These are phyloP conservation scores for Globisporangium cederbergense DNA, from an alignment of 352 stramenopile species.

Conservation along the genomic window DNA sequence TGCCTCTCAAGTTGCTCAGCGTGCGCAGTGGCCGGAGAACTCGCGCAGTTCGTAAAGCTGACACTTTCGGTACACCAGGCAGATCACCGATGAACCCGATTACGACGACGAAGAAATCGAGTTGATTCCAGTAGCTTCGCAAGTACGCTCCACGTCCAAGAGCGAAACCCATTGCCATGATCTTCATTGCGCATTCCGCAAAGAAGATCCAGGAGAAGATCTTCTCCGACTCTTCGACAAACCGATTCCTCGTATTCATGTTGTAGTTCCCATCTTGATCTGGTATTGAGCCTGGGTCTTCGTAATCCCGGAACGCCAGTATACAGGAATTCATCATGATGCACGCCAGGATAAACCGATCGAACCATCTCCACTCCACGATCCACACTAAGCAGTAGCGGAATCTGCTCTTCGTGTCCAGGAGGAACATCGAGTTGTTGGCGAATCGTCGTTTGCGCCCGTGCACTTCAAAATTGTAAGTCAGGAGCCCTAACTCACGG, in stretches of 20 bases:
- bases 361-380: constrained; percentile 68
- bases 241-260: constrained; percentile 27
- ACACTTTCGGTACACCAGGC: constrained; percentile 36
- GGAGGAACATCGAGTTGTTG: constrained; percentile 34
- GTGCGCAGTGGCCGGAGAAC: constrained; percentile 64
- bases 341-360: constrained; percentile 66
- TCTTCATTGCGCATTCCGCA: constrained; percentile 73
- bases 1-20: constrained; percentile 39
- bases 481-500: constrained; percentile 34
- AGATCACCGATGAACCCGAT: constrained; percentile 35
- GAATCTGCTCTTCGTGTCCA: constrained; percentile 31
- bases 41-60: constrained; percentile 30
- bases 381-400: constrained; percentile 39
- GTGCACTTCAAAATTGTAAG: constrained; percentile 49
- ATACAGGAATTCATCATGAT: constrained; percentile 70
- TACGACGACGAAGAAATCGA: constrained; percentile 87
- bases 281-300: constrained; percentile 30
- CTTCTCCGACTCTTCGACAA: constrained; percentile 37
- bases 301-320: constrained; percentile 57
- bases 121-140: constrained; percentile 73
- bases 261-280: constrained; percentile 24
- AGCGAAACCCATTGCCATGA: constrained; percentile 70
- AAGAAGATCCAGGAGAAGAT: constrained; percentile 67
- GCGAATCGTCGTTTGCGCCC: constrained; percentile 38
- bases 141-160: constrained; percentile 59